Evolutionary conservation across 2,329 filamentous ascomycete species (phyloP), one percentile per base, ranked within the genome.

Genomic region (Colletotrichum camelliae): DNA sequence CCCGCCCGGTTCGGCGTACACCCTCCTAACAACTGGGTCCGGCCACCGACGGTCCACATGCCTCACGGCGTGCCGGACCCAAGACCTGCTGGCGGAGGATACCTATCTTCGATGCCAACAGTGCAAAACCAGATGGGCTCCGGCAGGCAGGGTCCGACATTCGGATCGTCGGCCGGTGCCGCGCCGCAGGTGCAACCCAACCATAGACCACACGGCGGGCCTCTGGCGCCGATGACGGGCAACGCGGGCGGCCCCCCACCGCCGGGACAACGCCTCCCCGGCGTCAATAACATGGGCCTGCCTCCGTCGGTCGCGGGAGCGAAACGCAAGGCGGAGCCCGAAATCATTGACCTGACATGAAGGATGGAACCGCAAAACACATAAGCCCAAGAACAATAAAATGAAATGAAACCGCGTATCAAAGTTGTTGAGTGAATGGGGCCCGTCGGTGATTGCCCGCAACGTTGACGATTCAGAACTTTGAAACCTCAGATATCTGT

Each of bases 321-420:
- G 39, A 75, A 75, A 35, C 73, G 69, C 16, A 75, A 75, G 33
- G 73, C 69, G 18, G 73, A 73, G 62, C n/a, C 52, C 13, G 73
- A 68, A 7, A n/a, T 68, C 18, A 75, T 75, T 31, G 62, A 73
- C 13, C n/a, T 73, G n/a, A 67, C 72, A 58, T 74, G 29, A 67
- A 13, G 10, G 35, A 37, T 48, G n/a, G 5, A 13, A 48, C 10
- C 18, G 43, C 6, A 3, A 48, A 6, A 3, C 10, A 48, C 5
- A 48, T 21, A 7, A 48, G 43, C 10, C n/a, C 5, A 48, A 48
- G 43, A 48, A 48, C n/a, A 21, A 21, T 48, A n/a, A 48, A 48
- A 48, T 48, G 43, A 48, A 48, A 48, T 48, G 43, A 48, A 48
- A 21, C 10, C 43, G 43, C 43, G 43, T 48, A 48, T 48, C 43